A percentile compares a stretch with the other conserved stretches of the same genome.
Evolutionary conservation across 306 rosid genomes (phyloP).

Genomic region (Medicago truncatula): MtrunA17r5.0-ANR NC_053049.1:15374001-15374500

Average conservation of each 20-base stretch:
- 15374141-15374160: slow-evolving; percentile 43
- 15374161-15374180: slow-evolving; percentile 60
- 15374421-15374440: slow-evolving; percentile 61
- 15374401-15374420: slow-evolving; percentile 54
- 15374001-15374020: slow-evolving; percentile 48
- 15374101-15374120: slow-evolving; percentile 5
- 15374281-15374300: slow-evolving; percentile 25
- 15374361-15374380: slow-evolving; percentile 63
- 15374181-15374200: slow-evolving; percentile 44
- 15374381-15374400: slow-evolving; percentile 62
- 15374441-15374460: slow-evolving; percentile 51
- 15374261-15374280: slow-evolving; percentile 47
- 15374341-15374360: slow-evolving; percentile 51
- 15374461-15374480: slow-evolving; percentile 43
- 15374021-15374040: neutral
- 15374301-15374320: slow-evolving; percentile 4
- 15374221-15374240: slow-evolving; percentile 59
- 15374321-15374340: slow-evolving; percentile 57
- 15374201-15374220: slow-evolving; percentile 40
- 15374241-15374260: slow-evolving; percentile 62
- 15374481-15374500: slow-evolving; percentile 50
- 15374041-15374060: slow-evolving; percentile 60
- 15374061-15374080: slow-evolving; percentile 61
- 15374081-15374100: slow-evolving; percentile 51
- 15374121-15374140: slow-evolving; percentile 14